Evolutionary conservation across 2,329 filamentous ascomycete genomes (phyloP).

Genomic region (Podosphaera fusca): DNA sequence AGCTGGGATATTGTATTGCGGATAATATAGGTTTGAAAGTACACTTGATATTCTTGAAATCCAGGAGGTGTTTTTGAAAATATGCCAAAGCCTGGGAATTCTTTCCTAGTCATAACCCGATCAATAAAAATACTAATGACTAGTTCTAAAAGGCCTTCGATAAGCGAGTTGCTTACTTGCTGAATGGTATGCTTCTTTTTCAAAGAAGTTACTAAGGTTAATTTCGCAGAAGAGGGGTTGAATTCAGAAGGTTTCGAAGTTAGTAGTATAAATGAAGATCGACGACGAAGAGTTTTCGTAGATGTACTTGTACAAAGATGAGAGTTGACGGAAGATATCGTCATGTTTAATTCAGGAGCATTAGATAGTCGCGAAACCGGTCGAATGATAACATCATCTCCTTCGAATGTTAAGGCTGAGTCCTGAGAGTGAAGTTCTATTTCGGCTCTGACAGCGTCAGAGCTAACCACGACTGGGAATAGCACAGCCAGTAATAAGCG

Average conservation of each 20-base stretch:
- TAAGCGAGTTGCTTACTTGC: conserved; percentile 41
- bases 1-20: conserved; percentile 51
- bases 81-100: conserved; percentile 70
- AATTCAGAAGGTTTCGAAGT: conserved; percentile 42
- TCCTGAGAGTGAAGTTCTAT: conserved; percentile 71
- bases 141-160: conserved; percentile 57
- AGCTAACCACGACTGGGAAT: conserved; percentile 72
- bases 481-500: conserved; percentile 57
- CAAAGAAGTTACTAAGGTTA: conserved; percentile 39
- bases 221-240: conserved; percentile 33
- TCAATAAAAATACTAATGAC: conserved; percentile 64
- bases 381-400: conserved; percentile 62
- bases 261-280: conserved; percentile 79
- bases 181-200: conserved; percentile 26
- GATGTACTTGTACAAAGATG: conserved; percentile 22
- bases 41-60: conserved; percentile 83
- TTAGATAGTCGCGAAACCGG: conserved; percentile 27
- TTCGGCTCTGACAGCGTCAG: conserved; percentile 61
- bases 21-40: conserved; percentile 79
- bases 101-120: conserved; percentile 65
- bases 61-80: conserved; percentile 78
- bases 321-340: conserved; percentile 39
- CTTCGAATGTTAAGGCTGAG: conserved; percentile 62
- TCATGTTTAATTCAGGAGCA: conserved; percentile 43
- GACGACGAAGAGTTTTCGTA: conserved; percentile 42